Evolutionary conservation across 2,329 filamentous ascomycete genomes (phyloP).

Genomic region (Pyrenophora graminea): DNA sequence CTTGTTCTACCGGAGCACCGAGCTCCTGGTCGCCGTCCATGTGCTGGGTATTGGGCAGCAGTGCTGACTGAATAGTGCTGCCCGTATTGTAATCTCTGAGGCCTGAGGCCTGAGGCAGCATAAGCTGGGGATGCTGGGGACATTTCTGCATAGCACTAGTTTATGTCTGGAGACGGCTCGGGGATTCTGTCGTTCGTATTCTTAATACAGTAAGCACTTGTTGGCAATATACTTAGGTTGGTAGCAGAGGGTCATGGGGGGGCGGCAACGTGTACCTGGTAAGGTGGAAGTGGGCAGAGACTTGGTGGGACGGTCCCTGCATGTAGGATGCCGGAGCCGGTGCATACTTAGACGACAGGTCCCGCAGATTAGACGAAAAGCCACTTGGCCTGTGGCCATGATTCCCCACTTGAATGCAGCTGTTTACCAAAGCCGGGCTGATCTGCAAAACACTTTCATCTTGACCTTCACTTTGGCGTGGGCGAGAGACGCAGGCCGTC

Average conservation of each 20-base stretch:
- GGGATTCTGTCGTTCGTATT: background rate
- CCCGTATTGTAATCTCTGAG: no score
- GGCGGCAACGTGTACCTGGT: no score
- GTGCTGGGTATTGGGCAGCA: no score
- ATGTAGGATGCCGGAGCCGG: slow-evolving; percentile 10
- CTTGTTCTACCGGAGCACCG: no score
- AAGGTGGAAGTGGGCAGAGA: slow-evolving; percentile 1
- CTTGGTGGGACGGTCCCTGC: slow-evolving; percentile 10
- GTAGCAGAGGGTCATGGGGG: no score
- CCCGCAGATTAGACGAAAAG: slow-evolving; percentile 7
- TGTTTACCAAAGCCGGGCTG: slow-evolving; percentile 4
- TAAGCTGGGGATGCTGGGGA: background rate
- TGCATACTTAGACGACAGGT: background rate
- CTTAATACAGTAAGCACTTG: background rate
- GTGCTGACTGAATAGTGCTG: no score
- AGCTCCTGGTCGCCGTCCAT: no score
- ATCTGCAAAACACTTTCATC: background rate
- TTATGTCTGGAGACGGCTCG: background rate
- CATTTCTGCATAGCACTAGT: background rate
- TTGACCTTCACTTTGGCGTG: background rate
- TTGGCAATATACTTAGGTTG: no score
- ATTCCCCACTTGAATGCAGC: slow-evolving; percentile 1
- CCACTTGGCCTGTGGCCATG: background rate
- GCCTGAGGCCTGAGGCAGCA: background rate
- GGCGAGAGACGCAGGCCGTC: background rate